Base-by-base conservation (phyloP, 139 green algal genomes). In the Tetradesmus obliquus region DNA sequence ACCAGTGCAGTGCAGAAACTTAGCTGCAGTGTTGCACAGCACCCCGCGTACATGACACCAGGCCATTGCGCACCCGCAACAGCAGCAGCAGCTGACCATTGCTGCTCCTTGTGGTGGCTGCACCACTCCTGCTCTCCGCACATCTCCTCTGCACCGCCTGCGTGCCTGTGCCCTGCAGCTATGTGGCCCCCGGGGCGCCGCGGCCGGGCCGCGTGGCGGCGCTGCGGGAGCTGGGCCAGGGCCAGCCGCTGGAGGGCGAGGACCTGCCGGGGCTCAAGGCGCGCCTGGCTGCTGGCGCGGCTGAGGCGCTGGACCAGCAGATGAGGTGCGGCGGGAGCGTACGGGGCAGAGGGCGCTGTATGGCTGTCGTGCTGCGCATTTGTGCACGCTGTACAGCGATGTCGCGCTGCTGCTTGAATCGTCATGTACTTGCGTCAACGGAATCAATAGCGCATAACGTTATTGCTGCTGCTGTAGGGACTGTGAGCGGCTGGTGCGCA, bases 281-380 rank as follows among this genome's bases (percentile, higher is more conserved):
- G 2, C 57, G 86, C 12, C 86, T 90, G 86, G 86, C 86, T 60
- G 86, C 86, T 24, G 86, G 69, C 54, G 86, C 86, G 74, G 86
- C 71, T n/a, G 86, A 90, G 55, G 86, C 86, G 32, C 53, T 90
- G 86, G 86, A 90, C 1, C 86, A 84, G 71, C 86, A 90, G 71
- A 20, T 90, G 15, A 90, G 86, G 86, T 90, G 69, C n/a, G 69
- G 15, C 13, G 72, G 22, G 20, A 10, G 6, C 9, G 19, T 10
- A 10, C 22, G 5, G 22, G 72, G 72, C 9, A 3, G 2, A 53
- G 20, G 19, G 62, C 20, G 72, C 72, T 81, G 72, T 20, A 53
- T 79, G 71, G 17, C 10, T 72, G 62, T 72, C 3, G 62, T 72
- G 62, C 10, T 72, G 62, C 62, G 62, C 62, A 12, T 72, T 12